Percentiles rank a stretch among this genome's conserved stretches.
phyloP scores from a whole-genome alignment of 163 green algal genomes.

The Botryococcus braunii region DNA sequence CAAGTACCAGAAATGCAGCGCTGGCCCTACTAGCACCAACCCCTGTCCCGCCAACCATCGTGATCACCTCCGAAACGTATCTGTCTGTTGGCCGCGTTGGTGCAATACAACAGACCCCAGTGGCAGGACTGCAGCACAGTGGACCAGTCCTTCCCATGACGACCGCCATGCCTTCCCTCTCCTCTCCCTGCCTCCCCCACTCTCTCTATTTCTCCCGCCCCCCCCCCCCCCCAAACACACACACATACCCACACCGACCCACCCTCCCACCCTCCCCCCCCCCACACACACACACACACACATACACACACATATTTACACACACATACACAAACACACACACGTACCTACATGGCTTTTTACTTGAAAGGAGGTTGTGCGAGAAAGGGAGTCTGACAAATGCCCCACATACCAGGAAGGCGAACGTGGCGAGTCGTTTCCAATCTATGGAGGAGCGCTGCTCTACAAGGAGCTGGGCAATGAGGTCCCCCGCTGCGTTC shows the following conservation, averaged over 20 bases:
- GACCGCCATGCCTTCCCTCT: too few species aligned
- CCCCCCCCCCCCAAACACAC: too few species aligned
- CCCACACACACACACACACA: too few species aligned
- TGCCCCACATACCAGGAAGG: constrained; percentile 34
- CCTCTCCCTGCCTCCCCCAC: too few species aligned
- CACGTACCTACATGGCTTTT: too few species aligned
- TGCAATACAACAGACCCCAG: neutral
- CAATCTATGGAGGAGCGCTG: constrained; percentile 38
- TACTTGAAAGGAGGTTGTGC: too few species aligned
- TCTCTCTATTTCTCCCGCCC: too few species aligned
- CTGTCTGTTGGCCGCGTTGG: neutral
- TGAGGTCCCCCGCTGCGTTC: constrained; percentile 66
- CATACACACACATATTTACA: too few species aligned
- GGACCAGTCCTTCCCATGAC: too few species aligned
- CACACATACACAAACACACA: too few species aligned
- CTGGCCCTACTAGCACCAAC: constrained; percentile 55
- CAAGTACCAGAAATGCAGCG: constrained; percentile 76
- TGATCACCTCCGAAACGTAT: neutral
- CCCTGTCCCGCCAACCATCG: constrained; percentile 38
- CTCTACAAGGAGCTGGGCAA: constrained; percentile 67
- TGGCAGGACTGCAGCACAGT: neutral
- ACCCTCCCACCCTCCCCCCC: too few species aligned
- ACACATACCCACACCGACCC: too few species aligned
- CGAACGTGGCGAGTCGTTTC: constrained; percentile 63
- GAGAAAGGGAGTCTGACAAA: neutral